Conservation (phyloP, 441 rosid species). For the Jatropha podagrica region DNA sequence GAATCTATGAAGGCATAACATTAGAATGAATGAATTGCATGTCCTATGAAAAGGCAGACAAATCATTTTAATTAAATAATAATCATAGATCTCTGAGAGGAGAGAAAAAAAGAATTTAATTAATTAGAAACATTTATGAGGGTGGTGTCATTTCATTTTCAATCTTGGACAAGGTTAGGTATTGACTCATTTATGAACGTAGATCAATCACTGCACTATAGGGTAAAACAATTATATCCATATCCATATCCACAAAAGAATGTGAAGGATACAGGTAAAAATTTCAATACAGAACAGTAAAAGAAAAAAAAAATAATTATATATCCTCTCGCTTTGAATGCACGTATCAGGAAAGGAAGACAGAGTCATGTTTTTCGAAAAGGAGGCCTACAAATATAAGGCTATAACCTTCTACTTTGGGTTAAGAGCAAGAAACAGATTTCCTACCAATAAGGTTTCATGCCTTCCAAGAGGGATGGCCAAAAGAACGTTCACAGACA, state of each 20-base stretch:
- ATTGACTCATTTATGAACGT: not conserved
- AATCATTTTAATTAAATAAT: too few species aligned
- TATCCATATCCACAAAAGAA: too few species aligned
- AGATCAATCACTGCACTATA: not conserved
- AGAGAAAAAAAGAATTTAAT: not conserved
- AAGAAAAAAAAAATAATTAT: too few species aligned
- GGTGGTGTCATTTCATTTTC: slow-evolving; percentile 14
- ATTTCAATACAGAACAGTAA: too few species aligned
- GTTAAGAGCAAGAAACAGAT: slow-evolving; percentile 38
- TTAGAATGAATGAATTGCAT: too few species aligned
- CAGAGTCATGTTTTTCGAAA: not conserved
- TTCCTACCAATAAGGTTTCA: slow-evolving; percentile 31
- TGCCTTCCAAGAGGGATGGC: not conserved
- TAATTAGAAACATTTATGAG: not conserved
- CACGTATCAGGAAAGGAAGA: not conserved
- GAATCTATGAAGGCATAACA: too few species aligned
- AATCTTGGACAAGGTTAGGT: not conserved
- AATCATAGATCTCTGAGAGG: not conserved
- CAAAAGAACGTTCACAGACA: not conserved
- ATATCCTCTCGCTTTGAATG: not conserved
- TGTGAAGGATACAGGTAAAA: too few species aligned
- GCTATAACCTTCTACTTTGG: slow-evolving; percentile 29
- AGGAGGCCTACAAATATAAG: not conserved
- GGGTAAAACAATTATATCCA: not conserved
- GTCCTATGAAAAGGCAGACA: too few species aligned